Evolutionary conservation across 257 asterid genomes (phyloP).

Genomic region (Fraxinus cuspidata): DNA sequence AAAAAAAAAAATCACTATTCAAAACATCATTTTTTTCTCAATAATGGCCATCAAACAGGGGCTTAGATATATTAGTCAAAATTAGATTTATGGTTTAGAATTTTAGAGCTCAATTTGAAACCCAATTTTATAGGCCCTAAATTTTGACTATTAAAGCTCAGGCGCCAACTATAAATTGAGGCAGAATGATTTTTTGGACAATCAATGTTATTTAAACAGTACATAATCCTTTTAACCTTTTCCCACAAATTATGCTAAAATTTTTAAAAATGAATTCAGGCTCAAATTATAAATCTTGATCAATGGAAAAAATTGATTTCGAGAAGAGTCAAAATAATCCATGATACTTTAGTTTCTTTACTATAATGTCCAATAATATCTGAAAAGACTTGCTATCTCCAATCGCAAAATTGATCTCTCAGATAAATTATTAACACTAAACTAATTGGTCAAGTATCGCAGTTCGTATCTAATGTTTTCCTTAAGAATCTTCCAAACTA

Average conservation of each 20-base stretch:
- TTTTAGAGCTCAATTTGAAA: no score
- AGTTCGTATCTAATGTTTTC: background rate
- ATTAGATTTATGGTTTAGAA: no score
- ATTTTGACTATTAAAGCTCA: no score
- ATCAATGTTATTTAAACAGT: no score
- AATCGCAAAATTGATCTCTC: background rate
- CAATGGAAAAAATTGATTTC: background rate
- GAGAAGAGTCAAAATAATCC: background rate
- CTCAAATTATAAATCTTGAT: background rate
- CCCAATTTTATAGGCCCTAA: no score
- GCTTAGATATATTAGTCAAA: no score
- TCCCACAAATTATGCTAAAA: background rate
- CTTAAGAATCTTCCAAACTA: background rate
- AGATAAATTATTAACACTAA: background rate
- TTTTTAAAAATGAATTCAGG: background rate
- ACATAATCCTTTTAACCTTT: background rate
- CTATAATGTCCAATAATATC: background rate
- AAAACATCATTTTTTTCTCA: no score
- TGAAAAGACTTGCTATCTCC: background rate
- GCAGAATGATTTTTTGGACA: no score
- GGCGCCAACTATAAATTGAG: no score
- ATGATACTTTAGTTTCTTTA: background rate
- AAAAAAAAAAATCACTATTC: no score
- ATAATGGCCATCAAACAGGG: no score
- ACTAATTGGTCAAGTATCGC: background rate